A percentile compares a stretch with the other conserved stretches of the same genome.
Conservation (phyloP, 495 filamentous ascomycete species). For the Eremomyces bilateralis region DNA sequence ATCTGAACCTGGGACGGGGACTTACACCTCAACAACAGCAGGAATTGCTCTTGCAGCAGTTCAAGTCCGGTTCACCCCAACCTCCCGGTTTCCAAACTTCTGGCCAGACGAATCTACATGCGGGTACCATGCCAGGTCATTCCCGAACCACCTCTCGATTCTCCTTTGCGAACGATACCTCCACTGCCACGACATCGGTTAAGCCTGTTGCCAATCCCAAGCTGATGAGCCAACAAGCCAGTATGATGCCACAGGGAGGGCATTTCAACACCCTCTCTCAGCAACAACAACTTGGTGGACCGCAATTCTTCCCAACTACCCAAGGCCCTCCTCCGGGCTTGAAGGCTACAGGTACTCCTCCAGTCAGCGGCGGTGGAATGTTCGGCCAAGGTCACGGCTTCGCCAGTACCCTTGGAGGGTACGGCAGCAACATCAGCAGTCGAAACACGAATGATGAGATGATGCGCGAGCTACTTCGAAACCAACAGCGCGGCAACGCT, state of each 20-base stretch:
- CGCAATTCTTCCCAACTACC: conserved; percentile 43
- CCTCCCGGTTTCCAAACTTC: conserved; percentile 30
- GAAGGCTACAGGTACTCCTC: conserved; percentile 83
- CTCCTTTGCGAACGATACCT: conserved; percentile 61
- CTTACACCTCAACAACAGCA: conserved; percentile 68
- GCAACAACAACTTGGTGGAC: conserved; percentile 26
- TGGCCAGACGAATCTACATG: conserved; percentile 29
- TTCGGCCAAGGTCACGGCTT: conserved; percentile 65
- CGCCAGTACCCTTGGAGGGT: conserved; percentile 37
- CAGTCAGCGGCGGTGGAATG: conserved; percentile 53
- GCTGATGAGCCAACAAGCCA: conserved; percentile 71
- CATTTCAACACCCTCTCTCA: conserved; percentile 31
- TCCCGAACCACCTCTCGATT: conserved; percentile 72
- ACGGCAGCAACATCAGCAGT: conserved; percentile 38
- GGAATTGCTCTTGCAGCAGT: conserved; percentile 29
- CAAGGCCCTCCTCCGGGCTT: conserved; percentile 88
- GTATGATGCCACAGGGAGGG: conserved; percentile 48
- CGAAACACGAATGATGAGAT: conserved; percentile 59
- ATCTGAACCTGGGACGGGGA: conserved; percentile 36
- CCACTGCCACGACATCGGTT: conserved; percentile 38
- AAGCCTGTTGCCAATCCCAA: conserved; percentile 70
- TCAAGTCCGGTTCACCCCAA: conserved; percentile 34
- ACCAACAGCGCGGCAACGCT: conserved; percentile 25
- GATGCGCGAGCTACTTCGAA: conserved; percentile 56
- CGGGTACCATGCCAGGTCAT: conserved; percentile 44